A percentile compares a stretch with the other conserved stretches of the same genome.
These are phyloP conservation scores for Pseudogymnoascus sp. DNA, from an alignment of 2,329 filamentous ascomycete genomes.

Conservation along the genomic window DNA sequence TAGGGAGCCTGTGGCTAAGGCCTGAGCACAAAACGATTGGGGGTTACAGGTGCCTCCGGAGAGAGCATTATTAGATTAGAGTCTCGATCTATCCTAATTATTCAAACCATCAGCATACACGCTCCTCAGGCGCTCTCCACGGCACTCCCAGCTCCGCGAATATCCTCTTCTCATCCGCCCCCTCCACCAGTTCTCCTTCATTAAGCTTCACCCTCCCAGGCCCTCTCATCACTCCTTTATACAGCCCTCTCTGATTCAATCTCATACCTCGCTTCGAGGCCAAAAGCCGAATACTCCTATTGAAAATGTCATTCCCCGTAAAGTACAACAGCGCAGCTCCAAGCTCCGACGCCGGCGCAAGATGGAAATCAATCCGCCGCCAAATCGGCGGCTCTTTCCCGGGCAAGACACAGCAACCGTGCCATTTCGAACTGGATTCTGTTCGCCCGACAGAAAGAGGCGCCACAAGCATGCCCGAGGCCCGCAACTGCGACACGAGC, in stretches of 20 bases:
- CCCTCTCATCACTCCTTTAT: conserved; percentile 57
- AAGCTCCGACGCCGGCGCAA: conserved; percentile 70
- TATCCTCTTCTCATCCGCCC: conserved; percentile 66
- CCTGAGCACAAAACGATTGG: neutral
- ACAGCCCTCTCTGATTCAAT: conserved; percentile 77
- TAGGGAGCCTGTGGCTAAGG: conserved; percentile 18
- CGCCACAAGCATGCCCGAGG: conserved; percentile 57
- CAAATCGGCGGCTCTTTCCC: conserved; percentile 44
- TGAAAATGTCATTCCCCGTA: conserved; percentile 92
- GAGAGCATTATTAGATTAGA: conserved; percentile 1
- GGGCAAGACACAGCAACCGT: conserved; percentile 72
- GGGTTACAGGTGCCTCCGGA: neutral
- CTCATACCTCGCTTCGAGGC: conserved; percentile 75
- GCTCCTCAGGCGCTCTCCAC: conserved; percentile 69
- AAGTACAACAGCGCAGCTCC: conserved; percentile 91
- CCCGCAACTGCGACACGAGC: conserved; percentile 55
- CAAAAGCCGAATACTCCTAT: conserved; percentile 72
- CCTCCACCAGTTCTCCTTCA: conserved; percentile 64
- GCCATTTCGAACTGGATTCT: conserved; percentile 68
- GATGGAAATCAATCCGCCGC: conserved; percentile 76
- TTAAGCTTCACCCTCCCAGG: conserved; percentile 50
- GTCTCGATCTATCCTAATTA: neutral
- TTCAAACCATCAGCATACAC: conserved; percentile 51
- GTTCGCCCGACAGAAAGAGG: conserved; percentile 50
- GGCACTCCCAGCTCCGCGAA: conserved; percentile 77